A percentile compares a stretch with the other conserved stretches of the same genome.
Evolutionary conservation across 768 basidiomycete species (phyloP).

Genomic region (Phylloporus sp.): DNA sequence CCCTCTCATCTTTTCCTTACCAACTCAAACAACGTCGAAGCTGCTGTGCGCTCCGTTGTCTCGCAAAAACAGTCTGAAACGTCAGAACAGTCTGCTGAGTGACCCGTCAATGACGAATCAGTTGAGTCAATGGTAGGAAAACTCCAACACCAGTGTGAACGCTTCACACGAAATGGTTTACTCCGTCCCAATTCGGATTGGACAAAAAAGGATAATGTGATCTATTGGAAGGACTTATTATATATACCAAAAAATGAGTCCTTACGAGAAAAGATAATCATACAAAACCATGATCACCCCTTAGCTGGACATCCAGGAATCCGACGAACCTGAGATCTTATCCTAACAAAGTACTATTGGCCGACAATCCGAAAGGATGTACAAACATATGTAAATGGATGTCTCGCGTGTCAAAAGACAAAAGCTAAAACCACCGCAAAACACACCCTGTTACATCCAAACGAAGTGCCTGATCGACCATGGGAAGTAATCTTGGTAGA

Average conservation of each 20-base stretch:
- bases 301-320: neutral
- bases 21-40: no score
- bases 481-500: constrained; percentile 5
- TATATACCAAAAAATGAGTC: neutral
- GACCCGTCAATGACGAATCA: no score
- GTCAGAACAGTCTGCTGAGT: no score
- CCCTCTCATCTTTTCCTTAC: no score
- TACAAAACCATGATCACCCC: neutral
- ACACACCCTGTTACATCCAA: neutral
- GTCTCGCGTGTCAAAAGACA: neutral
- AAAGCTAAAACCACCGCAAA: neutral
- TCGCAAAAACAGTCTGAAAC: no score
- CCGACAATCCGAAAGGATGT: neutral
- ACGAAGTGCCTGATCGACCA: neutral
- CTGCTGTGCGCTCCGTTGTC: no score
- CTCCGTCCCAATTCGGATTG: neutral
- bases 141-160: neutral
- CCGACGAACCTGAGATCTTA: neutral
- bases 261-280: neutral
- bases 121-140: no score
- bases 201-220: neutral
- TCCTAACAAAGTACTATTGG: neutral
- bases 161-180: no score
- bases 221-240: neutral
- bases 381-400: neutral